These are phyloP conservation scores for Trametes cinnabarina DNA, from an alignment of 768 basidiomycete genomes.

Conservation along the genomic window DNA sequence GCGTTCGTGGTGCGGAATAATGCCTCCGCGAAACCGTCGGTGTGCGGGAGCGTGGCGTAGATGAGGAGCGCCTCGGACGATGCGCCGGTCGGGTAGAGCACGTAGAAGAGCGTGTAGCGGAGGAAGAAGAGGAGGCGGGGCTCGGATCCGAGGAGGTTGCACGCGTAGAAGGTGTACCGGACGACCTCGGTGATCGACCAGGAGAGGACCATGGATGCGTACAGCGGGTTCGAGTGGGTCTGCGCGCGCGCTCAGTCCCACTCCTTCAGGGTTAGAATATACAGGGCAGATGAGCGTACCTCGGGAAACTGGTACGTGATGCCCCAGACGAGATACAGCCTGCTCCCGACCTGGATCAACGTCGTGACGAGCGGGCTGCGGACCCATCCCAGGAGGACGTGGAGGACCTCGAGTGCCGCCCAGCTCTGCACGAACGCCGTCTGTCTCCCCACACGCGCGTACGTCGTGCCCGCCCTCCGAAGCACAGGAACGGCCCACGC, in stretches of 20 bases:
- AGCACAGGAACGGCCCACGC: conserved; percentile 42
- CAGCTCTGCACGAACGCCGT: conserved; percentile 79
- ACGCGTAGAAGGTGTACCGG: conserved; percentile 86
- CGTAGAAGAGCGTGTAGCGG: conserved; percentile 91
- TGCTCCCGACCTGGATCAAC: conserved; percentile 72
- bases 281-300: conserved; percentile 41
- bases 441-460: conserved; percentile 54
- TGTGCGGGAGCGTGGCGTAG: conserved; percentile 66
- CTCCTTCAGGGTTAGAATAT: not conserved
- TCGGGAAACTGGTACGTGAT: conserved; percentile 62
- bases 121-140: conserved; percentile 53
- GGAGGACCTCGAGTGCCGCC: conserved; percentile 81
- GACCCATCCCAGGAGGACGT: conserved; percentile 78
- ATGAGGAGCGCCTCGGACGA: conserved; percentile 86
- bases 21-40: conserved; percentile 35
- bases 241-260: conserved; percentile 22
- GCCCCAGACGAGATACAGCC: conserved; percentile 85
- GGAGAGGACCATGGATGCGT: conserved; percentile 87
- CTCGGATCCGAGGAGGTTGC: conserved; percentile 56
- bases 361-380: conserved; percentile 75
- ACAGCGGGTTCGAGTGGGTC: conserved; percentile 74
- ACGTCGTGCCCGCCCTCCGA: conserved; percentile 54
- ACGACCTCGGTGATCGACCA: conserved; percentile 93
- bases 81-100: conserved; percentile 93
- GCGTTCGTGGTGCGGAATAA: conserved; percentile 27